Evolutionary conservation across 768 basidiomycete species (phyloP), one percentile per base, ranked within the genome.

Genomic region (Boletus rubropictus): DNA sequence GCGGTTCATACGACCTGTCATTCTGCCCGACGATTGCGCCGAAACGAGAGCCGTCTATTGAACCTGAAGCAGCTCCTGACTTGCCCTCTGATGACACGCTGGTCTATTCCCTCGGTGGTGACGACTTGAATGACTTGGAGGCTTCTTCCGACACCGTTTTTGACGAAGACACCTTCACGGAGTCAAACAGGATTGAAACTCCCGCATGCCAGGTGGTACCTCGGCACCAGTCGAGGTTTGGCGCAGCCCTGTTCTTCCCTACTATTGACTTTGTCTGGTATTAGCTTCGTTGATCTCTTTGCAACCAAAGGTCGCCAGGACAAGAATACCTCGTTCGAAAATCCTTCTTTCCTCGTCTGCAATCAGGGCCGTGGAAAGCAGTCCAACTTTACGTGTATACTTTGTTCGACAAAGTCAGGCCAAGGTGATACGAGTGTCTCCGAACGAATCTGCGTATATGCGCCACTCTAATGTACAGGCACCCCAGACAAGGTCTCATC

Each of bases 71-170:
- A 24, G 2, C 45, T 15, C 18, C 40, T 6, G 49, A 53, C 51
- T n/a, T 42, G 20, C 49, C 41, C 7, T 64, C 63, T 8, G 63
- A 64, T 28, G 63, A 60, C 33, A 63, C 60, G 0, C 39, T 64
- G 1, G 44, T 37, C 41, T 50, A 56, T 35, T 51, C 42, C 27
- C 38, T 35, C 5, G 49, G 52, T 11, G 28, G 8, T 5, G 43
- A 47, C 33, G 21, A 49, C 32, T 14, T 39, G 25, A 37, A 54
- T 25, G 21, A 61, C 38, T 1, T 48, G 3, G 57, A 54, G 32
- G 45, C 46, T 14, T 64, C 62, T 41, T 56, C 62, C 27, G 62
- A 62, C 39, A 61, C 56, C 21, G 42, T 34, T 17, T 54, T 54
- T 3, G 52, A 62, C 8, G 54, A 51, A 38, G 51, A 43, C 7